Evolutionary conservation across 169 alveolate genomes (phyloP).

Genomic region (Cryptosporidium sp.): DNA sequence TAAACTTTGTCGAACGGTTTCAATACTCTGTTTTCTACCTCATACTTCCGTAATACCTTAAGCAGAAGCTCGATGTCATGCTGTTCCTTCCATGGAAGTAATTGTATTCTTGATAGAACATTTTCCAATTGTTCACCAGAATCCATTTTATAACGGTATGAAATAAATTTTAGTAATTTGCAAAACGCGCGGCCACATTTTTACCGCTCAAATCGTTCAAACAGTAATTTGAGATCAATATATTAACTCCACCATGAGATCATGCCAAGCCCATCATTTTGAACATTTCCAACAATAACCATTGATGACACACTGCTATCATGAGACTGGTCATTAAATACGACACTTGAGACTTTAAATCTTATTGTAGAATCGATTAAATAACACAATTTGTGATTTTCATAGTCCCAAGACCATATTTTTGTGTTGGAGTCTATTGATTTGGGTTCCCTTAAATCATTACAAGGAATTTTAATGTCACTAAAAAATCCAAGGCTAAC

Average conservation of each 20-base stretch:
- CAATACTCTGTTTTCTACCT: constrained; percentile 5
- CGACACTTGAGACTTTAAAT: constrained; percentile 37
- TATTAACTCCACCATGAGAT: constrained; percentile 69
- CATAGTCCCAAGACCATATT: constrained; percentile 75
- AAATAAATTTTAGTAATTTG: not conserved
- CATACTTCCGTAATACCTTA: constrained; percentile 19
- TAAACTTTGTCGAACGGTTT: constrained; percentile 50
- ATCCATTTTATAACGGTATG: constrained; percentile 44
- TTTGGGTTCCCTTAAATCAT: constrained; percentile 68
- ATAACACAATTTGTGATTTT: constrained; percentile 46
- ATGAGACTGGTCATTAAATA: constrained; percentile 35
- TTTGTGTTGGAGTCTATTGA: constrained; percentile 43
- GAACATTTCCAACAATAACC: constrained; percentile 69
- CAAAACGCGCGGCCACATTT: constrained; percentile 16
- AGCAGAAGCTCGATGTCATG: constrained; percentile 42
- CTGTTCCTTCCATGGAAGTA: constrained; percentile 69
- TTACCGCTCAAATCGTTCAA: not conserved
- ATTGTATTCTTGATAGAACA: constrained; percentile 41
- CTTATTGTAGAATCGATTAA: constrained; percentile 49
- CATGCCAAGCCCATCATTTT: constrained; percentile 73
- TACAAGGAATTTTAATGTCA: constrained; percentile 63
- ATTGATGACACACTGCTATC: constrained; percentile 32
- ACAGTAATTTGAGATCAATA: not conserved
- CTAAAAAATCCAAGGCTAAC: constrained; percentile 68
- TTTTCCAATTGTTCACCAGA: constrained; percentile 6